Percentiles rank a stretch among this genome's conserved stretches.
Conservation (phyloP, 441 rosid genomes). For the Populus trichocarpa region DNA sequence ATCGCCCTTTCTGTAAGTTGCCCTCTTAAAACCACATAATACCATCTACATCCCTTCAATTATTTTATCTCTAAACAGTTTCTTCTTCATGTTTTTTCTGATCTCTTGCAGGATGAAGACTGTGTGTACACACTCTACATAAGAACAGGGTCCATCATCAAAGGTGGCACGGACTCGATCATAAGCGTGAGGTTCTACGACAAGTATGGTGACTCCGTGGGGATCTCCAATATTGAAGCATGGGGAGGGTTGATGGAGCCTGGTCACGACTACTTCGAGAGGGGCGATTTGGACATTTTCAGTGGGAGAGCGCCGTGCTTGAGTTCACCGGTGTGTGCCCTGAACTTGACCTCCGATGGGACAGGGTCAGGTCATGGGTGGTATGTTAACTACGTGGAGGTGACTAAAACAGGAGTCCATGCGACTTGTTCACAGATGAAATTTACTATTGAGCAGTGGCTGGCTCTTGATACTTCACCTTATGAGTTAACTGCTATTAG, state of each 20-base stretch:
- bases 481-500: slow-evolving; percentile 46
- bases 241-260: slow-evolving; percentile 84
- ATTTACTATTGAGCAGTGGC: slow-evolving; percentile 76
- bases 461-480: slow-evolving; percentile 60
- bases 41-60: neutral
- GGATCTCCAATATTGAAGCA: slow-evolving; percentile 40
- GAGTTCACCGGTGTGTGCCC: slow-evolving; percentile 42
- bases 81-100: neutral
- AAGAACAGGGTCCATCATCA: slow-evolving; percentile 72
- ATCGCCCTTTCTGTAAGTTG: slow-evolving; percentile 35
- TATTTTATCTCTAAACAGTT: neutral
- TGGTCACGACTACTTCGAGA: slow-evolving; percentile 66
- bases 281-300: slow-evolving; percentile 82
- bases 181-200: slow-evolving; percentile 49
- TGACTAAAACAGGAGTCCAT: slow-evolving; percentile 51
- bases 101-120: slow-evolving; percentile 32
- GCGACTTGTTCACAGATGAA: slow-evolving; percentile 34
- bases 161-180: slow-evolving; percentile 73
- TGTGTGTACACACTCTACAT: slow-evolving; percentile 70
- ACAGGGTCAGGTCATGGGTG: slow-evolving; percentile 68
- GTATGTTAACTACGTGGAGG: slow-evolving; percentile 74
- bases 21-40: neutral
- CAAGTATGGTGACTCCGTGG: slow-evolving; percentile 32
- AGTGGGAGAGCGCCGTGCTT: slow-evolving; percentile 65
- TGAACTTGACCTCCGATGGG: slow-evolving; percentile 73